Conservation (phyloP, 495 filamentous ascomycete genomes). For the Aspergillus wentii region DNA sequence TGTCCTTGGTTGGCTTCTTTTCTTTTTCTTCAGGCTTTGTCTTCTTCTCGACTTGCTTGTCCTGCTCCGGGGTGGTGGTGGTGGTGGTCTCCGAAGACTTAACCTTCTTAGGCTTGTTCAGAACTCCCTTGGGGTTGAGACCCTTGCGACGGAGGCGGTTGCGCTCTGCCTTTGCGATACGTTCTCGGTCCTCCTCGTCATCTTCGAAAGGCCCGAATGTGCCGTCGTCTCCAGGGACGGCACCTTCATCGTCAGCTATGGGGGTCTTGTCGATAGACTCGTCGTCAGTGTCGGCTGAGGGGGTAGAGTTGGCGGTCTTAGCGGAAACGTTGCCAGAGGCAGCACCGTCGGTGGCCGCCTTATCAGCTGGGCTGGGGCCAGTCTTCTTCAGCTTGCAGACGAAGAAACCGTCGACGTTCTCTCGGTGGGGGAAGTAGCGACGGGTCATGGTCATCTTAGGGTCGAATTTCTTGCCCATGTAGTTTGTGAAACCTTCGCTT, state of each 20-base stretch:
- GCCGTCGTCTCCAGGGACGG: slow-evolving; percentile 30
- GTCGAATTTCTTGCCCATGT: slow-evolving; percentile 85
- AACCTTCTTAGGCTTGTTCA: slow-evolving; percentile 38
- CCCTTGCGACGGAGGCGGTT: slow-evolving; percentile 60
- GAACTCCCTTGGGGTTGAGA: slow-evolving; percentile 55
- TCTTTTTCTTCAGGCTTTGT: slow-evolving; percentile 6
- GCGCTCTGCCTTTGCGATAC: slow-evolving; percentile 55
- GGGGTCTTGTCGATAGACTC: slow-evolving; percentile 43
- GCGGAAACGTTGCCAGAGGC: slow-evolving; percentile 12
- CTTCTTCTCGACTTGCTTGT: slow-evolving; percentile 1
- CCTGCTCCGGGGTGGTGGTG: background rate
- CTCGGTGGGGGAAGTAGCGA: slow-evolving; percentile 88
- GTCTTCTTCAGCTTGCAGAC: slow-evolving; percentile 96
- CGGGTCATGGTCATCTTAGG: slow-evolving; percentile 78
- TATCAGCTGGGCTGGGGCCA: slow-evolving; percentile 61
- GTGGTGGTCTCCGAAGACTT: slow-evolving; percentile 12
- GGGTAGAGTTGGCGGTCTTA: slow-evolving; percentile 13
- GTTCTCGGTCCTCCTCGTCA: slow-evolving; percentile 54
- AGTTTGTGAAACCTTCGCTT: slow-evolving; percentile 81
- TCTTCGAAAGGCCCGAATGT: slow-evolving; percentile 65
- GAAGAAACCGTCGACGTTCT: slow-evolving; percentile 98
- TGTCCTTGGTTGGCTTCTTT: slow-evolving; percentile 8
- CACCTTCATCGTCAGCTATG: slow-evolving; percentile 37
- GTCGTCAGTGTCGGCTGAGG: slow-evolving; percentile 17
- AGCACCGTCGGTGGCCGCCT: slow-evolving; percentile 26